Evolutionary conservation across 2,329 filamentous ascomycete genomes (phyloP), one percentile per base, ranked within the genome.

Genomic region (Eurotiales sp.): DNA sequence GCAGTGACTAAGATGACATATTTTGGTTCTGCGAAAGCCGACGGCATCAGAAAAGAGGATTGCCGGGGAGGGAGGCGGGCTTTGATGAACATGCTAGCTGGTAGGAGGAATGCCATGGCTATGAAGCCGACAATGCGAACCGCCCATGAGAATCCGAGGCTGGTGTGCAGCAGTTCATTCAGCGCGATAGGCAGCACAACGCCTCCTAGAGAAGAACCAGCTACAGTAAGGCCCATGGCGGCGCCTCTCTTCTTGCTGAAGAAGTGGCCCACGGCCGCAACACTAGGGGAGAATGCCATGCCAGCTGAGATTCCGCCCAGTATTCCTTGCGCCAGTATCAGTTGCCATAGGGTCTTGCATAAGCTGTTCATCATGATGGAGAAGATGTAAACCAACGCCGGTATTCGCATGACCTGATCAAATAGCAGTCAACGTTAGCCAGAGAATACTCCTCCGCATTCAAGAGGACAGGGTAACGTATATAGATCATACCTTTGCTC

Each of bases 91-190:
- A 72, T 8, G 34, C 58, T 60, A 1, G 75, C 64, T 46, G 78
- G 72, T 10, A 63, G 34, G 0, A 73, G 55, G 1, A 69, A 54
- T 3, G 69, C 68, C 2, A 72, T 53, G 65, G 72, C 71, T 15
- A 66, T 66, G 37, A 74, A 75, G 1, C 65, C 72, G 4, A 71
- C 61, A 10, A 80, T 75, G 4, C 85, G 71, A 2, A 82, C 78
- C 0, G 83, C 77, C 82, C 84, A 86, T 0, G 72, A 69, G 55
- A 86, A 87, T 1, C 83, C 83, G 23, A 86, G 72, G 15, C 67
- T 62, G 0, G 77, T 77, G 6, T 82, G 72, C 17, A 50, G 37
- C 6, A 69, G 32, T 15, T 44, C 21, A 15, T 37, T 27, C 21
- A 50, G 7, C 3, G 40, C 29, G 19, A 50, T 42, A 12, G 47